Base-by-base conservation (phyloP, 306 rosid genomes). In the Casuarina glauca region DNA sequence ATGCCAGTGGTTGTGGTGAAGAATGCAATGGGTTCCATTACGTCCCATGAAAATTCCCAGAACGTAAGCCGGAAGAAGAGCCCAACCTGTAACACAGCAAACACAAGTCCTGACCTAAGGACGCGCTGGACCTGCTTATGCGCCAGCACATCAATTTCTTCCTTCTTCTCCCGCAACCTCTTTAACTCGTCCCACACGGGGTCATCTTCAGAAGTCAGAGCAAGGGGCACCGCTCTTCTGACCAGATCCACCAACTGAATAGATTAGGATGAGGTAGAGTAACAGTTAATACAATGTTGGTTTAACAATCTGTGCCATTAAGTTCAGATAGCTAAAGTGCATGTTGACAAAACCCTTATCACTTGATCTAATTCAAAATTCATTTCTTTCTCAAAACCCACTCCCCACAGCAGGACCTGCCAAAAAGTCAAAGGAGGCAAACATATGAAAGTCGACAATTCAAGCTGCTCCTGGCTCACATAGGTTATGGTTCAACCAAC, bases 31-130 rank as follows among this genome's bases (percentile, higher is more conserved):
- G 99, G 99, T 70, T 93, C 99, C 98, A 96, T 92, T 32, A 96
- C 91, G 70, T 96, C 99, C 99, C 99, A 96, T 20, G 99, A 96
- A 67, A 93, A 96, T 45, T 96, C 99, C 99, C 99, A 96, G 90
- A 91, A 96, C n/a, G 99, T 96, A 62, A 96, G 85, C 82, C 99
- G 77, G 74, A 96, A 96, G 86, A 96, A 93, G 36, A 96, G 81
- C 38, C 90, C 86, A 1, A 96, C 87, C 54, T 86, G 92, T 4
- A 79, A 0, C 52, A 90, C 3, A 4, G 90, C 79, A 2, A 84
- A 48, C 32, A 81, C 93, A 1, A 96, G 81, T 2, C 99, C 99
- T 0, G 80, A 66, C 98, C 98, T 90, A 11, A 93, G 97, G 75
- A 96, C 50, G 2, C 87, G 89, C 26, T 89, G 86, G 35, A 96